Evolutionary conservation across 768 basidiomycete species (phyloP).

Genomic region (Rubroboletus satanas): DNA sequence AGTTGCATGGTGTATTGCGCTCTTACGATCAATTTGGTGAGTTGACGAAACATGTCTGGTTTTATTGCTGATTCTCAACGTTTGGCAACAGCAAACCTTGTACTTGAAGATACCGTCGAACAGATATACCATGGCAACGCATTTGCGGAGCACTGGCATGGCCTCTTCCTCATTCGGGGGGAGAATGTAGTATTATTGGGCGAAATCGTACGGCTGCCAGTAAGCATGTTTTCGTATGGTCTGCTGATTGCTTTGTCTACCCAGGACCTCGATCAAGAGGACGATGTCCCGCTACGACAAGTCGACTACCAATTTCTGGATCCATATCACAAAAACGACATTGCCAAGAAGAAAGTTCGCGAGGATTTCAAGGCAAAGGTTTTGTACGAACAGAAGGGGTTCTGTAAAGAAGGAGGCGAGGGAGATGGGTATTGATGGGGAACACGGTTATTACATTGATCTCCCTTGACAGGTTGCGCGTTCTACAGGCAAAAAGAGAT

Average conservation of each 20-base stretch:
- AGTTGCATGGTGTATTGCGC: constrained; percentile 91
- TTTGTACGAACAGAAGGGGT: constrained; percentile 80
- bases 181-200: constrained; percentile 98
- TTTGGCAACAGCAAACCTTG: constrained; percentile 77
- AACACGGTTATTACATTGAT: constrained; percentile 12
- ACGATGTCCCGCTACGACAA: constrained; percentile 75
- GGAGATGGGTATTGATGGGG: constrained; percentile 81
- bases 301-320: constrained; percentile 70
- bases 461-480: background rate
- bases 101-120: constrained; percentile 93
- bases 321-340: constrained; percentile 68
- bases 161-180: constrained; percentile 91
- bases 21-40: constrained; percentile 99
- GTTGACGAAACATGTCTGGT: constrained; percentile 18
- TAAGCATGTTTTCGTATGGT: constrained; percentile 1
- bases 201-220: constrained; percentile 73
- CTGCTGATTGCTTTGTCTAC: constrained; percentile 2
- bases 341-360: constrained; percentile 69
- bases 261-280: constrained; percentile 91
- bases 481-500: constrained; percentile 2
- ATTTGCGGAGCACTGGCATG: constrained; percentile 85
- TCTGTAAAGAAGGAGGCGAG: constrained; percentile 93
- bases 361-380: constrained; percentile 83
- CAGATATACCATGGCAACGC: constrained; percentile 86
- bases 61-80: constrained; percentile 1